Base-by-base conservation (phyloP, 2,329 filamentous ascomycete genomes). In the Pseudopyrenochaeta lycopersici region DNA sequence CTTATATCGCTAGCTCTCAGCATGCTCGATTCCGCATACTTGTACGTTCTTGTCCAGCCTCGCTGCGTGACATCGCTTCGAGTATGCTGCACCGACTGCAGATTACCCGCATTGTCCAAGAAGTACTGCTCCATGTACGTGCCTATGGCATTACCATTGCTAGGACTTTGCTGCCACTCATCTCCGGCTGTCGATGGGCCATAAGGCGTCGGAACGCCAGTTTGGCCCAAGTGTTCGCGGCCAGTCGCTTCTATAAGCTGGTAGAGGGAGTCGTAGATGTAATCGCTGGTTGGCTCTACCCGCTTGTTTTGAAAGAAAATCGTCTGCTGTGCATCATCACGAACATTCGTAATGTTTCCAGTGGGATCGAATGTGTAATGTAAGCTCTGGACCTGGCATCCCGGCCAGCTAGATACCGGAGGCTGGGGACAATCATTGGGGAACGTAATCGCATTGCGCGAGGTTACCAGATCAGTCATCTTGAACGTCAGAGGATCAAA, bases 281-380 rank as follows among this genome's bases (percentile, higher is more conserved):
- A 56, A 17, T 42, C 20, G 33, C 7, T 46, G n/a, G 4, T 40
- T 14, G 66, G 61, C 0, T 60, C 54, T n/a, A 65, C 53, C 2
- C 27, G 2, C 7, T 49, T 27, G 21, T 63, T 63, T 18, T 56
- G 50, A 46, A 70, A 70, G 43, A 58, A 69, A 11, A 64, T 39
- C 2, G 54, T 57, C 39, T 69, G 51, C 31, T 64, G 46, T 3
- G 64, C 57, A 1, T 58, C 49, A 49, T 70, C 66, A 1, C 33
- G 23, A n/a, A 57, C 47, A 20, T 54, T 32, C 1, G 56, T 61
- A 12, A 62, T 49, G 32, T 60, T 63, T 1, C 58, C 56, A 2
- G 38, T n/a, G 2, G 57, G 35, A 38, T 70, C 66, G 39, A 60
- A 64, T 1, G 48, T 52, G 38, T 68, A 67, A 3, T 32, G 39